Conservation (phyloP, 768 basidiomycete genomes). For the Gelatoporia subvermispora region DNA sequence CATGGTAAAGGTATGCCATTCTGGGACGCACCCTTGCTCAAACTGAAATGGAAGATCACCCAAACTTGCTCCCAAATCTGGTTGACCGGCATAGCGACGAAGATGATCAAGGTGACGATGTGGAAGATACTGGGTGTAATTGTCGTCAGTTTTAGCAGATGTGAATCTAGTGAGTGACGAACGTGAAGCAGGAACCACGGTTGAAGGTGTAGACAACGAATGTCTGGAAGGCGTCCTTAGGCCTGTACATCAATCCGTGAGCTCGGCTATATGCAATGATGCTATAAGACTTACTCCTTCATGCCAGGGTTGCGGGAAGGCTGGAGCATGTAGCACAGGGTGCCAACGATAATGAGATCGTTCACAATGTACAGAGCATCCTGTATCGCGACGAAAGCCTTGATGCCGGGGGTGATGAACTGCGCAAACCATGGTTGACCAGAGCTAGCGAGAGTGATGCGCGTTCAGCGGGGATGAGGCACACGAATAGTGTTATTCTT, state of each 20-base stretch:
- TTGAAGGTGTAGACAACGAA: slow-evolving; percentile 15
- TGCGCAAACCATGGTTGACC: slow-evolving; percentile 8
- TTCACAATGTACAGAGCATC: slow-evolving; percentile 8
- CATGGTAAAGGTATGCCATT: neutral
- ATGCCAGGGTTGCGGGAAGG: slow-evolving; percentile 12
- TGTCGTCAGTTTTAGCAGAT: slow-evolving; percentile 5
- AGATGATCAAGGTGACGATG: neutral
- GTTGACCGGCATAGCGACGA: slow-evolving; percentile 8
- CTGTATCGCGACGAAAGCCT: slow-evolving; percentile 9
- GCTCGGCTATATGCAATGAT: neutral
- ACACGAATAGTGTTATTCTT: no score
- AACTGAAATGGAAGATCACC: slow-evolving; percentile 17
- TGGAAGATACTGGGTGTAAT: neutral
- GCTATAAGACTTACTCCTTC: slow-evolving; percentile 6
- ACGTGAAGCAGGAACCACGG: slow-evolving; percentile 19
- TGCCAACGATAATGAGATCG: slow-evolving; percentile 11
- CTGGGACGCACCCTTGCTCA: slow-evolving; percentile 11
- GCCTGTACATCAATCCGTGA: neutral
- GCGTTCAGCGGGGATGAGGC: no score
- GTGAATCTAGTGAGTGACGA: neutral
- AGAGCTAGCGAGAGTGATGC: slow-evolving; percentile 1
- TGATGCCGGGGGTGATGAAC: slow-evolving; percentile 8
- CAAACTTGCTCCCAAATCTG: slow-evolving; percentile 9
- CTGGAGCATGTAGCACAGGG: slow-evolving; percentile 14
- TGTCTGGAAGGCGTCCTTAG: slow-evolving; percentile 10